Evolutionary conservation across 23 red algal species (phyloP), one percentile per base, ranked within the genome.

Genomic region (Gracilaria vermiculophylla): DNA sequence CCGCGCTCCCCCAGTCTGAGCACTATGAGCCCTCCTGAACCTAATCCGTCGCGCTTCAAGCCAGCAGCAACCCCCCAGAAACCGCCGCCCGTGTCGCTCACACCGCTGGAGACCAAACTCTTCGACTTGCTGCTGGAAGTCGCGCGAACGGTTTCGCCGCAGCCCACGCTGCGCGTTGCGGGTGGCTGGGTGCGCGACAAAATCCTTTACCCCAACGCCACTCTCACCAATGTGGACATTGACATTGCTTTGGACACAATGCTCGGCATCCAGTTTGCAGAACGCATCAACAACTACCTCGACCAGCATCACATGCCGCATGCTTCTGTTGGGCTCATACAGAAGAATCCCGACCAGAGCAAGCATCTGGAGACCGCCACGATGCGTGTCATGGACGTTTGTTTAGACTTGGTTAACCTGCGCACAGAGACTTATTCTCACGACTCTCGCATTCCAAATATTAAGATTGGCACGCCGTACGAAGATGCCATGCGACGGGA

Each of bases 171-270:
- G 35, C 92, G 96, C n/a, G 96, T 98, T 25, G 96, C 96, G 24
- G 96, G 96, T 36, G 96, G 96, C 40, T 98, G 96, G 96, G 96
- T 98, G 32, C 83, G 96, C 42, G 96, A 98, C 77, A 98, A 98
- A 52, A 72, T 98, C 19, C 70, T 88, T 31, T 69, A 56, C 33
- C 81, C 81, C 25, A 42, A 66, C 7, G 32, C 27, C 9, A 69
- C 36, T 13, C 39, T 93, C 8, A 84, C 77, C 44, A 50, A 62
- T 23, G 88, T 89, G 2, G 96, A 98, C 71, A 94, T 98, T 64
- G 96, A 98, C 58, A 93, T 98, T 39, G 96, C 96, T 9, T 25
- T 98, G 16, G 92, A 95, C 52, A 95, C 81, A 11, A 93, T 98
- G 92, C 82, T 93, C 53, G 96, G 96, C 17, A 69, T 43, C 36